Evolutionary conservation across 2,329 filamentous ascomycete species (phyloP), one percentile per base, ranked within the genome.

Genomic region (Aspergillus udagawae): DNA sequence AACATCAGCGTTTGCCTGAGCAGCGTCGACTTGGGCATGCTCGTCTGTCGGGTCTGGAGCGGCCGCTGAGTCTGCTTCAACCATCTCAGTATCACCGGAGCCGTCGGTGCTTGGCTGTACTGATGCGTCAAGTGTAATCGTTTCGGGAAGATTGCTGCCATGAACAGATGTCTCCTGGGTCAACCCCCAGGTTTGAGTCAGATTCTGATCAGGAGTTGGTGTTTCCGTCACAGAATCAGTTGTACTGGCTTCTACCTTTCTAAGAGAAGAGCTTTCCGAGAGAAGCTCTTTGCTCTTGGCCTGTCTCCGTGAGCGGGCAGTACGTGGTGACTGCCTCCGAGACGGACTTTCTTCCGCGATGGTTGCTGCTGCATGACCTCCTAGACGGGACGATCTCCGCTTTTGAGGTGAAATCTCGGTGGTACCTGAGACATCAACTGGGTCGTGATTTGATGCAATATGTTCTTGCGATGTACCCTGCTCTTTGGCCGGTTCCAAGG

Each of bases 321-420:
- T 52, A 5, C 57, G 62, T 6, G 62, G 56, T 14, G 60, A 61
- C 25, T 62, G 65, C 32, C 54, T 56, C 14, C 58, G 52, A 14
- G 53, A 27, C 25, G 60, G 51, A 21, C 28, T 58, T 28, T 63
- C 60, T 27, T 61, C 61, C 4, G 58, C 29, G 7, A 57, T 47
- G 17, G 48, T 44, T 6, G 61, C 59, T 6, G 56, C 59, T 35
- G 62, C 50, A 28, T 66, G 58, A 8, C 65, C 66, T 10, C 67
- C 68, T 27, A 70, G 62, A 25, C 70, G 67, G 14, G 59, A 59
- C 3, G 73, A 74, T 51, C 70, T 69, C 38, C 68, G 61, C 57
- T 72, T 73, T 27, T 70, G 63, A 23, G n/a, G 21, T 14, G 67
- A 62, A 17, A 57, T 58, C 20, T 62, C 64, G 21, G 63, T 58